Evolutionary conservation across 768 basidiomycete species (phyloP).

Genomic region (Auriculariales sp.): DNA sequence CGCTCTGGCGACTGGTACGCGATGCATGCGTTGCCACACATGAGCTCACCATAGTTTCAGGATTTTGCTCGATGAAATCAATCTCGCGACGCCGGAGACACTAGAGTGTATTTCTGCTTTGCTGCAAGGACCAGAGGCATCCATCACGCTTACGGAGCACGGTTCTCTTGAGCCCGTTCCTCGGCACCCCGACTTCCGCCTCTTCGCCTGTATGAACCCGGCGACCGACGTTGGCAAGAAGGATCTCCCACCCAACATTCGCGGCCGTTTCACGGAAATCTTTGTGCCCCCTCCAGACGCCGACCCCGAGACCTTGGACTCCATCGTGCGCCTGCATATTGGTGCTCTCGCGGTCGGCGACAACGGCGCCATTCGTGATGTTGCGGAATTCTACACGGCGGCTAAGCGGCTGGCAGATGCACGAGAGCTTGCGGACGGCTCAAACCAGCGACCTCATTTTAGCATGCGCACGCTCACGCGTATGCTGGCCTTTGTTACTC

Average conservation of each 20-base stretch:
- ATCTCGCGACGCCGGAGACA: conserved; percentile 86
- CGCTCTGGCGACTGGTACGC: conserved; percentile 75
- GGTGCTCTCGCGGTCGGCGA: conserved; percentile 72
- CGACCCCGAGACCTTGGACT: conserved; percentile 77
- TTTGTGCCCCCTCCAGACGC: conserved; percentile 90
- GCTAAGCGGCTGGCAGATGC: conserved; percentile 63
- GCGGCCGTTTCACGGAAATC: conserved; percentile 87
- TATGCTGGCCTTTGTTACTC: conserved; percentile 78
- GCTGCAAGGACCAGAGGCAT: conserved; percentile 70
- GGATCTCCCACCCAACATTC: conserved; percentile 82
- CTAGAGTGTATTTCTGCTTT: conserved; percentile 85
- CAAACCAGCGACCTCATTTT: conserved; percentile 86
- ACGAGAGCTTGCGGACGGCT: conserved; percentile 79
- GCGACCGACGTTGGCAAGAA: conserved; percentile 98
- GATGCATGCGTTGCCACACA: conserved; percentile 2
- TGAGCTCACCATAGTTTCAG: conserved; percentile 22
- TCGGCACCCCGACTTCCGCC: conserved; percentile 87
- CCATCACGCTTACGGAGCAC: conserved; percentile 86
- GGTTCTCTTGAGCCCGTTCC: conserved; percentile 81
- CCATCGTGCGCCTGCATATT: conserved; percentile 82
- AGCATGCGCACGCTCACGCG: conserved; percentile 93
- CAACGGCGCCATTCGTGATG: conserved; percentile 73
- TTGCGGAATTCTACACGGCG: conserved; percentile 78
- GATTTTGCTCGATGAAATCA: conserved; percentile 93
- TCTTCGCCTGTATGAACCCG: conserved; percentile 99